phyloP scores from a whole-genome alignment of 805 yeast genomes.

The Zygosaccharomyces bisporus region DNA sequence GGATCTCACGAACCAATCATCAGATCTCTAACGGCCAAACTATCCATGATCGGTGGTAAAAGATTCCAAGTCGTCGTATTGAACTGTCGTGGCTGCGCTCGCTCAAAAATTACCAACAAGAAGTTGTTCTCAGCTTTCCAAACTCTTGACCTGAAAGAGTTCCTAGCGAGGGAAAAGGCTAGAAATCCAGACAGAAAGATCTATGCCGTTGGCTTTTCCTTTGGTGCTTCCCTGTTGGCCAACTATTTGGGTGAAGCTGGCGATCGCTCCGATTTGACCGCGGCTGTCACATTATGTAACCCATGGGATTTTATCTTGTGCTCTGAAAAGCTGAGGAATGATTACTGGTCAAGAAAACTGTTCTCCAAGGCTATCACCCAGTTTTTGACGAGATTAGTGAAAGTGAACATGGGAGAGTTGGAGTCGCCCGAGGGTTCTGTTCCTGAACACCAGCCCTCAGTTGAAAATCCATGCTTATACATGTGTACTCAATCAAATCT shows the following conservation, averaged over 20 bases:
- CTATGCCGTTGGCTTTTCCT: slow-evolving; percentile 65
- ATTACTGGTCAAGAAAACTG: slow-evolving; percentile 40
- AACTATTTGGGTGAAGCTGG: slow-evolving; percentile 71
- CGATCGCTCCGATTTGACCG: slow-evolving; percentile 48
- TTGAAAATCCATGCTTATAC: slow-evolving; percentile 22
- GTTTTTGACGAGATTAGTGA: slow-evolving; percentile 42
- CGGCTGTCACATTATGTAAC: slow-evolving; percentile 57
- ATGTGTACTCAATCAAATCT: slow-evolving; percentile 36
- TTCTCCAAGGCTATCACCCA: slow-evolving; percentile 44
- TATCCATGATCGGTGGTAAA: slow-evolving; percentile 39
- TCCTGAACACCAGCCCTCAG: slow-evolving; percentile 21
- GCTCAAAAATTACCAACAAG: slow-evolving; percentile 68
- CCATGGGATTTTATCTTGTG: slow-evolving; percentile 73
- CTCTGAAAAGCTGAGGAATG: slow-evolving; percentile 40
- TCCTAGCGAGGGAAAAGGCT: slow-evolving; percentile 46
- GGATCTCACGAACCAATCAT: slow-evolving; percentile 76
- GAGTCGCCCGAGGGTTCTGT: slow-evolving; percentile 28
- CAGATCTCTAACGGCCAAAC: slow-evolving; percentile 47
- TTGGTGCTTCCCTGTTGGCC: slow-evolving; percentile 64
- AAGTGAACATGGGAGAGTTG: slow-evolving; percentile 41
- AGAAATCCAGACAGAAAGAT: slow-evolving; percentile 60
- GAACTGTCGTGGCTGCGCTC: slow-evolving; percentile 73
- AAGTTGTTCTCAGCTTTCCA: slow-evolving; percentile 62
- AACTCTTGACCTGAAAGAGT: slow-evolving; percentile 64
- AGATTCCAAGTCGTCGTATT: slow-evolving; percentile 58